These are phyloP conservation scores for Rhytidiadelphus loreus DNA, from an alignment of 225 moss, liverwort and hornwort species.

Conservation along the genomic window DNA sequence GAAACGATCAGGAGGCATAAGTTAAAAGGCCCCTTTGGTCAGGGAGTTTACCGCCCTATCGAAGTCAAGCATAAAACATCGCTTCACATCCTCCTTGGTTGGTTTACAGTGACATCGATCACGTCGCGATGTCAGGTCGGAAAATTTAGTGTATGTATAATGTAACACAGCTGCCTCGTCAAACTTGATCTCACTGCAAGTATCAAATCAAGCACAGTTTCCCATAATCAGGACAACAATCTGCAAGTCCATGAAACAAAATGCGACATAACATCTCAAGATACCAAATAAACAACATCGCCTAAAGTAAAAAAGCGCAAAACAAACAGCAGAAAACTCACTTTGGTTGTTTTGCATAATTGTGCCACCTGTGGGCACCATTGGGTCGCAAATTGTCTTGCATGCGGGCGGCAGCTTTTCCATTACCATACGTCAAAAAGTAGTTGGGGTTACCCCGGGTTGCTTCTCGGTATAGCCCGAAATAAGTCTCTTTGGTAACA, in stretches of 20 bases:
- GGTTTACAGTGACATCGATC: slow-evolving; percentile 99
- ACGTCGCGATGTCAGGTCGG: slow-evolving; percentile 91
- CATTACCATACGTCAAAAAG: slow-evolving; percentile 95
- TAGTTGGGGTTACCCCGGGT: slow-evolving; percentile 98
- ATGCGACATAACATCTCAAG: neutral
- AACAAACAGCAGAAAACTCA: slow-evolving; percentile 13
- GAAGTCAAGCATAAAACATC: slow-evolving; percentile 99
- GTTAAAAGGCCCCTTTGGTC: neutral
- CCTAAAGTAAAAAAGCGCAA: neutral
- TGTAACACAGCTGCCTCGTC: slow-evolving; percentile 98
- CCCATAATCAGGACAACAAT: neutral
- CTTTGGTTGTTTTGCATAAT: slow-evolving; percentile 95
- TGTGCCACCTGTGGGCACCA: slow-evolving; percentile 99
- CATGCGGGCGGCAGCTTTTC: slow-evolving; percentile 95
- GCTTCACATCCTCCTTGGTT: slow-evolving; percentile 98
- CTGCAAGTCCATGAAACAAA: neutral
- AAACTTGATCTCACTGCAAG: slow-evolving; percentile 78
- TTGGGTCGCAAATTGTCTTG: slow-evolving; percentile 88
- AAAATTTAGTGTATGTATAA: slow-evolving; percentile 94
- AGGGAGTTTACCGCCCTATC: slow-evolving; percentile 71
- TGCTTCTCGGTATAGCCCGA: slow-evolving; percentile 91
- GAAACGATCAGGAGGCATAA: neutral
- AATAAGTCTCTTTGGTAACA: slow-evolving; percentile 97
- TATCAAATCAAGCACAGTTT: neutral
- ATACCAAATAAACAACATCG: neutral